Base-by-base conservation (phyloP, 345 rosid species). In the Salix dunnii region DNA sequence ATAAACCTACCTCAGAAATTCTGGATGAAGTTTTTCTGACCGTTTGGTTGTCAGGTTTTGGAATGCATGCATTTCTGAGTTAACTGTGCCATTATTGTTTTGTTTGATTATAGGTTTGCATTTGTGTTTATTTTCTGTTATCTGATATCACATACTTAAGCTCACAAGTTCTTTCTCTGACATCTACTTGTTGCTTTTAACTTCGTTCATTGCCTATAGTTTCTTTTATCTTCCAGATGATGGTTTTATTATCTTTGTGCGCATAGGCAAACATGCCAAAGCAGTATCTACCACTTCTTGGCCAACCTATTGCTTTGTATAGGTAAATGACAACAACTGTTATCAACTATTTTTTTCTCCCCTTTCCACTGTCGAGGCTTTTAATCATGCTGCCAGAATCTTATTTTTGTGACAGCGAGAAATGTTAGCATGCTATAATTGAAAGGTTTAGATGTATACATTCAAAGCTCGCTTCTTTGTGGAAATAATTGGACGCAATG, bases 201-300 rank as follows among this genome's bases (percentile, higher is more conserved):
- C 43, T 69, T 60, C 72, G 33, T 71, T 36, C 7, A 67, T 78
- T 79, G 71, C 79, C 74, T 35, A 5, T 82, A 42, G 76, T 74
- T 48, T 33, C 40, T 81, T 76, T 84, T 73, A 71, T 78, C 75
- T 78, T 80, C 79, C 77, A 68, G 78, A 78, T 87, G 84, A 87
- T 77, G 66, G 74, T 71, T 85, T 81, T 82, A 43, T 71, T 82
- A 74, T 94, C 65, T 86, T 86, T 83, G 77, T 86, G 80, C 62
- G 74, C 79, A 83, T 79, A 95, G 99, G 94, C 94, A 63, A 89
- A 76, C 89, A 95, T 95, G 86, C 99, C 99, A 70, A 95, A 95
- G 90, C 99, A 95, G 79, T 95, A 95, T 83, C 94, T 95, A 72
- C 97, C 97, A 8, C 96, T 95, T 72, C 49, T 93, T 30, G 99